phyloP scores from a whole-genome alignment of 2,329 filamentous ascomycete species.

The Aspergillus sp. region DNA sequence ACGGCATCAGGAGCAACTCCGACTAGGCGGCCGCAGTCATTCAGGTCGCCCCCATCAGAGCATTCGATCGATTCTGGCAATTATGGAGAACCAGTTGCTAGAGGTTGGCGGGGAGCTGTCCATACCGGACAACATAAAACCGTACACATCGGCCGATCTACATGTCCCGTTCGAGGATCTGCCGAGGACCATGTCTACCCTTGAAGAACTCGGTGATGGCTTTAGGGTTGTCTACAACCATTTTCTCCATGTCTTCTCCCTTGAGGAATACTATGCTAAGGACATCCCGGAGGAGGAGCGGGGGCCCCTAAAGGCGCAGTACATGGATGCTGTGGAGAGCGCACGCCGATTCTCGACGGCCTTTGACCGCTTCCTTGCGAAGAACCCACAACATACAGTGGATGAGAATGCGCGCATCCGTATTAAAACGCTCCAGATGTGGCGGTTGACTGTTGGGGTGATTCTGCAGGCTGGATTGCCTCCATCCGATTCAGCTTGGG shows the following conservation, averaged over 20 bases:
- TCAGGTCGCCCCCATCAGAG: slow-evolving; percentile 3
- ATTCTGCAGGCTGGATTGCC: slow-evolving; percentile 12
- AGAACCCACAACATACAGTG: not conserved
- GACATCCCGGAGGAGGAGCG: not conserved
- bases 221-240: slow-evolving; percentile 19
- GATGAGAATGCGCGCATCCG: not conserved
- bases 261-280: not conserved
- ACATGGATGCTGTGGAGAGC: not conserved
- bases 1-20: slow-evolving; percentile 10
- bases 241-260: not conserved
- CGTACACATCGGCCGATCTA: not conserved
- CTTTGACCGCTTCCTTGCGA: slow-evolving; percentile 15
- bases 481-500: slow-evolving; percentile 11
- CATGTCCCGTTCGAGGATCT: not conserved
- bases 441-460: slow-evolving; percentile 11
- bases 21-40: not conserved
- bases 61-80: slow-evolving; percentile 13
- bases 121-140: not conserved
- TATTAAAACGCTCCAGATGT: slow-evolving; percentile 13
- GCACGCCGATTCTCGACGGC: slow-evolving; percentile 9
- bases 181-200: not conserved
- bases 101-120: slow-evolving; percentile 15
- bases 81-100: slow-evolving; percentile 20
- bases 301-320: not conserved
- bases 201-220: slow-evolving; percentile 10